Base-by-base conservation (phyloP, 1,284 basidiomycete species). In the Marasmius sp. region DNA sequence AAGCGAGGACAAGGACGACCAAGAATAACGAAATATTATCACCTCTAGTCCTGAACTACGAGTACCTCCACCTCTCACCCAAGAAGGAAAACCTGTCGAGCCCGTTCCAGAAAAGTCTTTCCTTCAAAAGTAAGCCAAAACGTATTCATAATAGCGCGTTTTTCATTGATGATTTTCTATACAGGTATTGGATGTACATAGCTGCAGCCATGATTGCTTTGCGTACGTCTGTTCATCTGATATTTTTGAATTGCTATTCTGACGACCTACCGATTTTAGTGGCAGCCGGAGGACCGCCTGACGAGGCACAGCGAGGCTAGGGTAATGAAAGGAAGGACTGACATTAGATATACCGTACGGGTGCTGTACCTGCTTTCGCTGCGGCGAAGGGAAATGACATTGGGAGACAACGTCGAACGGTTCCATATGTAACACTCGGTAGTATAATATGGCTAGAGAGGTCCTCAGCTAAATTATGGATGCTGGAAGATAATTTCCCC, bases 91-190 rank as follows among this genome's bases (percentile, higher is more conserved):
- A 68, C 83, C 85, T 20, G 79, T 88, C 33, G 74, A 80, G 58
- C 85, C 88, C 0, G 74, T 78, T 27, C 82, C 83, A 0, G 92
- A 93, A 71, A 91, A 94, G 75, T 78, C 85, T 9, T 93, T 95
- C 74, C 64, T 95, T 41, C 89, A 93, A 71, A 95, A 95, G 74
- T 54, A 36, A 95, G 95, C 75, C 95, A 94, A 92, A 72, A 52
- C 27, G n/a, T 12, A 1, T 12, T 8, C 8, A 9, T 43, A 50
- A 12, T 2, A 33, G 18, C 5, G 6, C 22, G 27, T 34, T 33
- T 8, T 52, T 22, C 34, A 33, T 33, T 54, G 12, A 38, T 54
- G 11, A 50, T 47, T 57, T 33, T 56, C 37, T 7, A 38, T 27
- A 2, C 18, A 54, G 52, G 34, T 63, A 57, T 48, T 61, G 58